A percentile compares a stretch with the other conserved stretches of the same genome.
phyloP scores from a whole-genome alignment of 1,284 basidiomycete genomes.

The Tetrapyrgos nigripes region DNA sequence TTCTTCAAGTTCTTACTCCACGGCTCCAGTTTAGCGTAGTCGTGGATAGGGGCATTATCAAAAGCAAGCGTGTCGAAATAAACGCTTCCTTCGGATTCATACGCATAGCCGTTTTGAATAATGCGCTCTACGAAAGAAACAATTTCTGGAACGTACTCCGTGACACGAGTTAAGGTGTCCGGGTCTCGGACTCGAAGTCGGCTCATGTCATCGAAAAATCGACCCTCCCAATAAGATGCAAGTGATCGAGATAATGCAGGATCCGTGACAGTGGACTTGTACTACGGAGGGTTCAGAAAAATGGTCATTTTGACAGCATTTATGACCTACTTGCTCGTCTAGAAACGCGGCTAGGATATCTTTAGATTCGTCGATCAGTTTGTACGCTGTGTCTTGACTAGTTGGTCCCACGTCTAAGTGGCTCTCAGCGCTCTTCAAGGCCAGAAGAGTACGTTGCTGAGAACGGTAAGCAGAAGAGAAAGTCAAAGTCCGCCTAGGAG shows the following conservation, averaged over 20 bases:
- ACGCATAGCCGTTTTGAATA: slow-evolving; percentile 90
- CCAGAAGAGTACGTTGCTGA: slow-evolving; percentile 61
- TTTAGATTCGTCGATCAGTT: slow-evolving; percentile 74
- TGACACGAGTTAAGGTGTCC: slow-evolving; percentile 93
- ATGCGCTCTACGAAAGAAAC: slow-evolving; percentile 90
- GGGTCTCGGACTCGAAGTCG: slow-evolving; percentile 88
- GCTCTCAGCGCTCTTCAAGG: slow-evolving; percentile 51
- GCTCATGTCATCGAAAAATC: slow-evolving; percentile 94
- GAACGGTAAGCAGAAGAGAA: not conserved
- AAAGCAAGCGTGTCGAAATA: slow-evolving; percentile 96
- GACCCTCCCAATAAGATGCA: slow-evolving; percentile 89
- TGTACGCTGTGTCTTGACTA: slow-evolving; percentile 56
- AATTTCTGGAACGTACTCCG: slow-evolving; percentile 97
- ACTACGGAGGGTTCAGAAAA: slow-evolving; percentile 46
- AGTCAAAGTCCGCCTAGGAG: not conserved
- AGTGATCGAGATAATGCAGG: slow-evolving; percentile 87
- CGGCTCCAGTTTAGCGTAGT: slow-evolving; percentile 96
- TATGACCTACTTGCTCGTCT: slow-evolving; percentile 70
- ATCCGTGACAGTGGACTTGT: slow-evolving; percentile 84
- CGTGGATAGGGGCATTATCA: slow-evolving; percentile 75
- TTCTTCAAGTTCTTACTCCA: slow-evolving; percentile 94
- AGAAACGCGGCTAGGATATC: slow-evolving; percentile 80
- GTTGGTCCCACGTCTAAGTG: slow-evolving; percentile 47
- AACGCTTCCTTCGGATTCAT: slow-evolving; percentile 88
- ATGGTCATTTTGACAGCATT: slow-evolving; percentile 18